Base-by-base conservation (phyloP, 495 filamentous ascomycete genomes). In the Terfezia claveryi region DNA sequence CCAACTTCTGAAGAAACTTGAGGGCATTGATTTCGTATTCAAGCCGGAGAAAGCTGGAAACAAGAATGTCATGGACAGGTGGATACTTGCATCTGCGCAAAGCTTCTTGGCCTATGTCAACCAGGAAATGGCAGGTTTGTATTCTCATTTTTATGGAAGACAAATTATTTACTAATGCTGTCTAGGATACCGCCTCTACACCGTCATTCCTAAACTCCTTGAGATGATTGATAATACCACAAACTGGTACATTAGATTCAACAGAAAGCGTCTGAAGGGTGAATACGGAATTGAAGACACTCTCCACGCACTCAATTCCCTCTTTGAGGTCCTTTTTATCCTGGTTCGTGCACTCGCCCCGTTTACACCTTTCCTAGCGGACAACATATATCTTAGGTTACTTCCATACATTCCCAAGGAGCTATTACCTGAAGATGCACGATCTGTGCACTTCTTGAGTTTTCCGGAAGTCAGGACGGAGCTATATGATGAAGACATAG, bases 241-340 rank as follows among this genome's bases (percentile, higher is more conserved):
- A 2, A 98, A 98, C 69, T 98, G 92, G 92, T 98, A 98, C 68
- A 98, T 98, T 65, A 79, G 89, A n/a, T 94, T 96, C 74, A 98
- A 98, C 72, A 79, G 91, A 36, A 87, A 86, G 67, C 81, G 91
- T 17, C 73, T 98, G 54, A 98, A 96, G 79, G 91, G 91, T 55
- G 88, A 92, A 68, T 79, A 82, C 62, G 89, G 89, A 12, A 67
- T 83, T 11, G 77, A 92, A 49, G 91, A 96, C 62, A 96, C 91
- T 27, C 68, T 80, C 54, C 84, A 93, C 66, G 91, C 91, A 10
- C 72, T 98, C 54, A 93, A 95, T 67, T 91, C 91, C 8, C 79
- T 98, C n/a, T 96, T 94, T 60, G 89, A 95, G 70, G 85, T 94
- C 52, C 73, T 98, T 10, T 98, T 80, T 70, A 96, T 85, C 3